Conservation (phyloP, 129 eudicot genomes). For the Pittosporum tobira region DNA sequence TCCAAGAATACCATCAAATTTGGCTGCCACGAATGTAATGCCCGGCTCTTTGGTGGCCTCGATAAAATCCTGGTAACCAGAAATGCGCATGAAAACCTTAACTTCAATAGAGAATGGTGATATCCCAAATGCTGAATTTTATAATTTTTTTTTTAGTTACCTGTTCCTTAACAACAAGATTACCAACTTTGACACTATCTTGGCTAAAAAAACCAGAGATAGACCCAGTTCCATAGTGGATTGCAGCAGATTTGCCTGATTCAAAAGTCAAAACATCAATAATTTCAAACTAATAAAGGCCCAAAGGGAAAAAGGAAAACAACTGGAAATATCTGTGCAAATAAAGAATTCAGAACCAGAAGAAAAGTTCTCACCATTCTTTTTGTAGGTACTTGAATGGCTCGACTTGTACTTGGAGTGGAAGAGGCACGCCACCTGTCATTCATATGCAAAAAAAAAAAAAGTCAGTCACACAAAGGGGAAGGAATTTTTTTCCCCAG, state of each 20-base stretch:
- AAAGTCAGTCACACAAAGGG: not conserved
- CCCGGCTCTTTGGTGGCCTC: slow-evolving; percentile 93
- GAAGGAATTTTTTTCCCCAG: slow-evolving; percentile 3
- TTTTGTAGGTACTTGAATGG: slow-evolving; percentile 59
- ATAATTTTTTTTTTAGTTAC: slow-evolving; percentile 33
- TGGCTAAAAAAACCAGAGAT: slow-evolving; percentile 83
- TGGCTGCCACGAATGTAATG: slow-evolving; percentile 87
- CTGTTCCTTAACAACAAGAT: slow-evolving; percentile 74
- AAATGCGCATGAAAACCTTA: slow-evolving; percentile 2
- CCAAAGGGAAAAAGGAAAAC: not conserved
- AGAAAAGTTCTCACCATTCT: slow-evolving; percentile 45
- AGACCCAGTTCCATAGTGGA: slow-evolving; percentile 91
- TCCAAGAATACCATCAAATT: slow-evolving; percentile 93
- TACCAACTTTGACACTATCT: slow-evolving; percentile 58
- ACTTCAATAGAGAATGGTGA: not conserved
- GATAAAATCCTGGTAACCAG: slow-evolving; percentile 56
- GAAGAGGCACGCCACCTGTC: slow-evolving; percentile 75
- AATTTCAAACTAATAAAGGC: slow-evolving; percentile 7
- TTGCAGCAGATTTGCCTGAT: slow-evolving; percentile 79
- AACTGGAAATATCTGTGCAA: not conserved
- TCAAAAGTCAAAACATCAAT: slow-evolving; percentile 10
- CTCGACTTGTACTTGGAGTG: slow-evolving; percentile 65
- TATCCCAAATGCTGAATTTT: not conserved
- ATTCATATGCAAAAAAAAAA: slow-evolving; percentile 13
- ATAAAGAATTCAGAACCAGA: not conserved